Base-by-base conservation (phyloP, 345 rosid species). In the Adansonia digitata region DNA sequence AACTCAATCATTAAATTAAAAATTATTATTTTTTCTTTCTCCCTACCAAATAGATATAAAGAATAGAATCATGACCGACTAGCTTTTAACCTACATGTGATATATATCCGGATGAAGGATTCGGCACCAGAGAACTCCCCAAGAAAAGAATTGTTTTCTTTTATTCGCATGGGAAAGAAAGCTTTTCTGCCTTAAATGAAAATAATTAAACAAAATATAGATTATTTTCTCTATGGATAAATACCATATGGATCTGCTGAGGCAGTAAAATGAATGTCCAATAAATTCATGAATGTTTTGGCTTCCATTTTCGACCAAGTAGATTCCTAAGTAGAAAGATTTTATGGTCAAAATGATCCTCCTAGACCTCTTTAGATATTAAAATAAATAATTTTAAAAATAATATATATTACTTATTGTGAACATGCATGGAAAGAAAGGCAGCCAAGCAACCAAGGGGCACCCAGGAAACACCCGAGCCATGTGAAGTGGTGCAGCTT, bases 401-500 rank as follows among this genome's bases (percentile, higher is more conserved):
- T n/a, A 0, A 43, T 7, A 55, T 55, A 26, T 56, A 26, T 20
- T 26, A 22, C 15, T 55, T 55, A 27, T 53, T 2, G 22, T 20
- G 9, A 12, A 51, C 10, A 26, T 55, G 45, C 40, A 34, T 45
- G 62, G 64, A 72, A 45, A 35, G 15, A 57, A 51, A 39, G 72
- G 79, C 37, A 68, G 37, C 34, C 40, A 39, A 48, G 52, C 34
- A 51, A 22, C 26, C 61, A 12, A 31, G 52, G 37, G 18, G 69
- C 69, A 29, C 5, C 64, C 29, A 39, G 34, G 64, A 72, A 40
- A 42, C 55, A 20, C 74, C 64, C 13, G 31, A 72, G 27, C 62
- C 62, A 57, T 57, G 62, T 57, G 62, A 26, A 57, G 13, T 9
- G 56, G 7, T 66, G 75, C 81, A 81, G 83, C 82, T 81, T 81